Evolutionary conservation across 805 yeast species (phyloP), one percentile per base, ranked within the genome.

Genomic region (Kregervanrija delftensis): DNA sequence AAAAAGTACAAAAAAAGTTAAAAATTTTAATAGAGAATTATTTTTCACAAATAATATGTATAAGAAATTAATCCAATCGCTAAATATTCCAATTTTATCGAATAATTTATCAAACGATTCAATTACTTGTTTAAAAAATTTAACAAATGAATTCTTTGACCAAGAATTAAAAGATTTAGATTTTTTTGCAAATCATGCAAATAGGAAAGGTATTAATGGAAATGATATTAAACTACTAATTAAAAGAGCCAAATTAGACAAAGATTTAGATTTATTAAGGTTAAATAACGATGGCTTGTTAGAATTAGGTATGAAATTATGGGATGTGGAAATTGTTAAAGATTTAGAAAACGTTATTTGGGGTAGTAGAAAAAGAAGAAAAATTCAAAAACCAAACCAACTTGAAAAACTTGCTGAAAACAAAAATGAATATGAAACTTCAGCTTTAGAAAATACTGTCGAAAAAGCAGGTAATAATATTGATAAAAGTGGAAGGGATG

Each of bases 201-300:
- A 58, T 14, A 50, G 65, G 11, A 53, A 59, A 17, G 51, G 50
- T 6, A 59, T 68, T 11, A 57, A 53, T 33, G 56, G 57, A 15
- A 60, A 58, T 30, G 73, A 70, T 49, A 63, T 65, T 6, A 48
- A 63, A 31, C 51, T 70, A 22, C 51, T 61, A 30, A 51, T 68
- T 47, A 61, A 61, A 40, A 50, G 73, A 16, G 52, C 52, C 37
- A 47, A 58, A 36, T 39, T 57, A 12, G 52, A 37, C 42, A 36
- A 36, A 15, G 42, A 35, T 10, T 35, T n/a, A 13, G 39, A 45
- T n/a, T 15, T 37, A 13, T n/a, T 32, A 14, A 35, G 30, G 42
- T 37, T 30, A 37, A 39, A 13, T 40, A 37, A 16, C 33, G 12
- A 30, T 12, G 30, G 40, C 8, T 37, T 51, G 3, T 28, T 53